Percentiles rank a stretch among this genome's conserved stretches.
Conservation (phyloP, 495 filamentous ascomycete genomes). For the Neurospora intermedia region DNA sequence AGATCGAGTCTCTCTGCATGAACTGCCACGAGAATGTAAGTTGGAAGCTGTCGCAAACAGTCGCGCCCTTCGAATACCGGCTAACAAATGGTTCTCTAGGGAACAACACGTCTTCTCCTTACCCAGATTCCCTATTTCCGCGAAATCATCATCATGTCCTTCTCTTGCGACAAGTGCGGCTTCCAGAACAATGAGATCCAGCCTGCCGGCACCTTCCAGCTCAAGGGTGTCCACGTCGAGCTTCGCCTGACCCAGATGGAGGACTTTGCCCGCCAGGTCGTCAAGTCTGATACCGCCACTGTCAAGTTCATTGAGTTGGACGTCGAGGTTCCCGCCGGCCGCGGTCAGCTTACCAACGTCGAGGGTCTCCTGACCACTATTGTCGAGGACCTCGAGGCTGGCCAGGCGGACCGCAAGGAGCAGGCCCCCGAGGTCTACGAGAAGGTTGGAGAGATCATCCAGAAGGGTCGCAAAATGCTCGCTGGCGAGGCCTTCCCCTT, state of each 20-base stretch:
- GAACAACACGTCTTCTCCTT: slow-evolving; percentile 73
- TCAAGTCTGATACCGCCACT: slow-evolving; percentile 78
- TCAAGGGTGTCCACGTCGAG: slow-evolving; percentile 70
- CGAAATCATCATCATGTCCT: slow-evolving; percentile 94
- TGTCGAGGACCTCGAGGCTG: slow-evolving; percentile 60
- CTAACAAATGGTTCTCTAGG: slow-evolving; percentile 36
- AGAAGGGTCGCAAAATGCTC: slow-evolving; percentile 60
- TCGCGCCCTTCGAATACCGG: neutral
- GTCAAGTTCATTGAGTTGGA: slow-evolving; percentile 78
- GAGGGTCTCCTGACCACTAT: slow-evolving; percentile 76
- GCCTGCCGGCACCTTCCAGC: slow-evolving; percentile 80
- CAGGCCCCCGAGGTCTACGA: slow-evolving; percentile 62
- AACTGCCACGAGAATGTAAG: slow-evolving; percentile 64
- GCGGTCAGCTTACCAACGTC: slow-evolving; percentile 81
- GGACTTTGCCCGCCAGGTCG: slow-evolving; percentile 75
- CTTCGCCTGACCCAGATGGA: slow-evolving; percentile 55
- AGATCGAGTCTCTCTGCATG: slow-evolving; percentile 40
- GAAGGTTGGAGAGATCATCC: slow-evolving; percentile 63
- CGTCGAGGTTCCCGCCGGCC: slow-evolving; percentile 81
- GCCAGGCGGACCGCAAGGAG: slow-evolving; percentile 64
- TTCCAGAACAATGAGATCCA: slow-evolving; percentile 88
- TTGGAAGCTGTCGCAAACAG: neutral
- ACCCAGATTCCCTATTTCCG: slow-evolving; percentile 92
- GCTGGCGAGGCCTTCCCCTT: slow-evolving; percentile 74
- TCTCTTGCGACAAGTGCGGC: slow-evolving; percentile 78